These are phyloP conservation scores for Dryas drummondii DNA, from an alignment of 306 rosid species.

Conservation along the genomic window DNA sequence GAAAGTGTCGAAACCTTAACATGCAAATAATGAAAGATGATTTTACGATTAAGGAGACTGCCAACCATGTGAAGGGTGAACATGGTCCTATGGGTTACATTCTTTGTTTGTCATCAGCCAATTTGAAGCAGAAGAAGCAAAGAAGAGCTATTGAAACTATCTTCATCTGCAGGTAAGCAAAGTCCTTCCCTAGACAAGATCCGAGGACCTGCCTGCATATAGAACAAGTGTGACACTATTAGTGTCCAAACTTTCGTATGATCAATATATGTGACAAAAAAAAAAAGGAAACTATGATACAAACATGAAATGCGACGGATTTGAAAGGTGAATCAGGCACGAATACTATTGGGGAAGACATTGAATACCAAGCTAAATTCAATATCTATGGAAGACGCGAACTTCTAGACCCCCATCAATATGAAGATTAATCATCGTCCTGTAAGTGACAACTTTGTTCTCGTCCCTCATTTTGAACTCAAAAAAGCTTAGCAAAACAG, in stretches of 20 bases:
- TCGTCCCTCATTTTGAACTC: constrained; percentile 60
- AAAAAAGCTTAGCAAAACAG: constrained; percentile 54
- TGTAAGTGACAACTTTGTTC: constrained; percentile 53
- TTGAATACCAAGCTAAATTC: constrained; percentile 18
- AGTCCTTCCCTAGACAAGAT: constrained; percentile 78
- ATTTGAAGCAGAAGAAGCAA: constrained; percentile 49
- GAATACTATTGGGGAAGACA: too few relatives aligned
- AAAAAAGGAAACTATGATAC: constrained; percentile 10
- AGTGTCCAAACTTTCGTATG: neutral
- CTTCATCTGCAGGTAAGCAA: constrained; percentile 80
- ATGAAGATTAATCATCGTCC: constrained; percentile 80
- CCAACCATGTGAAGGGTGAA: constrained; percentile 68
- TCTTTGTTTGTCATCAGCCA: constrained; percentile 32
- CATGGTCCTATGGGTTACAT: constrained; percentile 53
- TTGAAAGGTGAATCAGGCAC: constrained; percentile 66
- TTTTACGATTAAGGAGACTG: constrained; percentile 35
- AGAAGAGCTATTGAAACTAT: constrained; percentile 51
- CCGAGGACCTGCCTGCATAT: constrained; percentile 69
- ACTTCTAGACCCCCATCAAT: constrained; percentile 73
- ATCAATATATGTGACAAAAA: neutral
- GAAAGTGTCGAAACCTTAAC: too few relatives aligned
- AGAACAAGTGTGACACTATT: neutral
- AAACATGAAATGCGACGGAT: constrained; percentile 66
- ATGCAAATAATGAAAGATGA: too few relatives aligned
- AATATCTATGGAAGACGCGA: constrained; percentile 41